Evolutionary conservation across 805 yeast genomes (phyloP).

Genomic region (Danielia oregonensis): DNA sequence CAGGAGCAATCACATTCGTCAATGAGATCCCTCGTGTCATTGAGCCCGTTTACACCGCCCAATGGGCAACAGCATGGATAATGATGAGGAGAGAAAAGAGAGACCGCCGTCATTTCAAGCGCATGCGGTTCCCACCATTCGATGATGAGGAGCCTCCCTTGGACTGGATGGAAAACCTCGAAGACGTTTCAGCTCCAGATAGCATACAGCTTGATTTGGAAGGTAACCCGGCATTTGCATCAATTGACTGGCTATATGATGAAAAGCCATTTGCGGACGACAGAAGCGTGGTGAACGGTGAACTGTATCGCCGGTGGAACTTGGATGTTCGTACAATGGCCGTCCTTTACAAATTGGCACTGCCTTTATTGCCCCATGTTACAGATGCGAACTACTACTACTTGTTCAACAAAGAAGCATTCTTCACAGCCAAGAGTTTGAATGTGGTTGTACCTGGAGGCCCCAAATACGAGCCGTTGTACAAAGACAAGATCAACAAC

Average conservation of each 20-base stretch:
- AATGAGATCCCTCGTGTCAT: constrained; percentile 89
- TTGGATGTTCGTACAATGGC: constrained; percentile 61
- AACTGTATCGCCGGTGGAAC: constrained; percentile 72
- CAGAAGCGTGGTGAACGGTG: constrained; percentile 58
- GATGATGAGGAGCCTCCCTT: constrained; percentile 97
- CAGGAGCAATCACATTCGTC: constrained; percentile 95
- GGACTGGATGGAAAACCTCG: constrained; percentile 75
- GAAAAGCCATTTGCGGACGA: constrained; percentile 67
- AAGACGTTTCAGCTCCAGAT: constrained; percentile 69
- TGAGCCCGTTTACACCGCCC: constrained; percentile 87
- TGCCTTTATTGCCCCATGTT: constrained; percentile 64
- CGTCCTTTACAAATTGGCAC: constrained; percentile 59
- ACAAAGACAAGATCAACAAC: constrained; percentile 53
- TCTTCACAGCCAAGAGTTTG: constrained; percentile 87
- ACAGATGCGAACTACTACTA: constrained; percentile 59
- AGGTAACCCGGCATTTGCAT: constrained; percentile 52
- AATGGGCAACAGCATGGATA: constrained; percentile 93
- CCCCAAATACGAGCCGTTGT: constrained; percentile 88
- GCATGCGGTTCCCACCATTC: constrained; percentile 93
- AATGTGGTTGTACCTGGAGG: constrained; percentile 91
- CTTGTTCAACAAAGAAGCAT: constrained; percentile 73
- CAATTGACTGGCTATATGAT: constrained; percentile 79
- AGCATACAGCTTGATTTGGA: constrained; percentile 67
- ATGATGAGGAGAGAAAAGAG: constrained; percentile 93
- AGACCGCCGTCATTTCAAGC: constrained; percentile 82